Conservation (phyloP, 2,329 filamentous ascomycete genomes). For the Coniochaeta sp. region DNA sequence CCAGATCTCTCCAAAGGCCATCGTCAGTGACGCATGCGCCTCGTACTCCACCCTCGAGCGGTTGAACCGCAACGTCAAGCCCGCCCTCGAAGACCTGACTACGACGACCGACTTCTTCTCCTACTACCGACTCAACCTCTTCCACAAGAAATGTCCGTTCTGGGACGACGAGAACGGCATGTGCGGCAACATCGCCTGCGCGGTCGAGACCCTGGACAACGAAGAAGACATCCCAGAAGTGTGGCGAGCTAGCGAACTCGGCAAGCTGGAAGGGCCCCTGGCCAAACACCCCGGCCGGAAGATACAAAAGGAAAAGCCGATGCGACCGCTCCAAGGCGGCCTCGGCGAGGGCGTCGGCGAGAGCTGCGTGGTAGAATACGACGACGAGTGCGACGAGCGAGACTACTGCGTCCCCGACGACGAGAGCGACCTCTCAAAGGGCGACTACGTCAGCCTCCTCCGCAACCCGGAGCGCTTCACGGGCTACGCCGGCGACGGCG, state of each 20-base stretch:
- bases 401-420: constrained; percentile 97
- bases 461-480: constrained; percentile 95
- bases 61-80: constrained; percentile 70
- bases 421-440: constrained; percentile 76
- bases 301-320: constrained; percentile 61
- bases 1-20: constrained; percentile 81
- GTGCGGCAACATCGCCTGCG: constrained; percentile 95
- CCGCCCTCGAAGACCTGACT: constrained; percentile 73
- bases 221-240: constrained; percentile 88
- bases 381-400: constrained; percentile 92
- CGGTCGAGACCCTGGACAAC: constrained; percentile 89
- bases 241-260: constrained; percentile 87
- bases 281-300: constrained; percentile 80
- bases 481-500: constrained; percentile 78
- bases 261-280: constrained; percentile 84
- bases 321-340: constrained; percentile 71
- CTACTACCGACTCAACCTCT: constrained; percentile 92
- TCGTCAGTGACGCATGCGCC: constrained; percentile 89
- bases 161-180: constrained; percentile 91
- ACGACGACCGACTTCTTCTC: constrained; percentile 94
- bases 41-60: constrained; percentile 86
- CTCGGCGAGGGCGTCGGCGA: constrained; percentile 85
- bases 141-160: constrained; percentile 90
- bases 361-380: constrained; percentile 94
- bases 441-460: constrained; percentile 91